A percentile compares a stretch with the other conserved stretches of the same genome.
Conservation (phyloP, 2,329 filamentous ascomycete genomes). For the Zelopaecilomyces penicillatus region DNA sequence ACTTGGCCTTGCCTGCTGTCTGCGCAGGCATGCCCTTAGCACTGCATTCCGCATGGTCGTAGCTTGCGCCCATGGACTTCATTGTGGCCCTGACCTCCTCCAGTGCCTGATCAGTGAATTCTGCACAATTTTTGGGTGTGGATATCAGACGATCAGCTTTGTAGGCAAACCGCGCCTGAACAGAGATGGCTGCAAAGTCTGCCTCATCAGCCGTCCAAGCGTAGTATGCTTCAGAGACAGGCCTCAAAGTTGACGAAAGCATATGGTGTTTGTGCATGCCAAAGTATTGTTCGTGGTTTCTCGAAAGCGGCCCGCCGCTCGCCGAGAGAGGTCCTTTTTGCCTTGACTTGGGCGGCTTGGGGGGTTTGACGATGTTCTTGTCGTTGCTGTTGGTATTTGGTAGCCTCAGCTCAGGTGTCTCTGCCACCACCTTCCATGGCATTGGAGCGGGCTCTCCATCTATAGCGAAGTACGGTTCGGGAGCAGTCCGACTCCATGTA, state of each 20-base stretch:
- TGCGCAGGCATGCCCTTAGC: conserved; percentile 11
- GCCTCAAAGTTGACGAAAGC: background rate
- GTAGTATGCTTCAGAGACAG: conserved; percentile 7
- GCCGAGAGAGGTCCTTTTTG: background rate
- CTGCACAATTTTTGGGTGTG: background rate
- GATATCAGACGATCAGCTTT: conserved; percentile 13
- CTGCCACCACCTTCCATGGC: background rate
- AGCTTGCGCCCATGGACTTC: conserved; percentile 8
- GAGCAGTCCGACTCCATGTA: too few species aligned
- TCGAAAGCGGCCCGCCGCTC: background rate
- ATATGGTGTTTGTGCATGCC: background rate
- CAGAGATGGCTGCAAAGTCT: conserved; percentile 13
- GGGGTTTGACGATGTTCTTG: background rate
- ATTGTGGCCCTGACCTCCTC: conserved; percentile 6
- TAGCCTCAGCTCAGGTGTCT: background rate
- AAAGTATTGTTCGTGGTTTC: background rate
- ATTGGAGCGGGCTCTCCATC: too few species aligned
- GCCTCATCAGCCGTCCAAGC: conserved; percentile 18
- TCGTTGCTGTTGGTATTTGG: background rate
- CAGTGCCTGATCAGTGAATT: background rate
- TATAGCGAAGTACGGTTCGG: too few species aligned
- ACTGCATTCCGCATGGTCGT: conserved; percentile 9
- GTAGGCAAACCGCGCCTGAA: conserved; percentile 14
- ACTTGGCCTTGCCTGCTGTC: conserved; percentile 13
- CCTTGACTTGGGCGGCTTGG: background rate